phyloP scores from a whole-genome alignment of 306 rosid genomes.

The Quercus wislizeni region DNA sequence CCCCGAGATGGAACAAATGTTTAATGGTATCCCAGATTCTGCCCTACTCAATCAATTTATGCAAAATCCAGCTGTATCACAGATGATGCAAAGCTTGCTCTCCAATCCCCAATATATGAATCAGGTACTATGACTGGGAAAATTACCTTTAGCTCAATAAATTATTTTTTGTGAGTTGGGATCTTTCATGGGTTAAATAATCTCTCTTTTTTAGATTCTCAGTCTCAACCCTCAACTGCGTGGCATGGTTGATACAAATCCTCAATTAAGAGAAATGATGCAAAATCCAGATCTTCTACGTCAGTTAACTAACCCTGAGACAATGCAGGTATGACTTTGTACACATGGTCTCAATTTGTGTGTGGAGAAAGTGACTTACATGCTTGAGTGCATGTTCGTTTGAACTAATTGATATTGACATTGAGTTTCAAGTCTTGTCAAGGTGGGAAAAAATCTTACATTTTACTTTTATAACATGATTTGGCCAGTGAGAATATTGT shows the following conservation, averaged over 20 bases:
- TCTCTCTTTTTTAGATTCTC: constrained; percentile 32
- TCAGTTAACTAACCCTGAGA: constrained; percentile 54
- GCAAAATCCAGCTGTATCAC: constrained; percentile 59
- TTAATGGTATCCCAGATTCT: constrained; percentile 41
- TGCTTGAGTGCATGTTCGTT: neutral
- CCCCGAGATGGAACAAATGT: constrained; percentile 36
- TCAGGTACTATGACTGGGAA: constrained; percentile 34
- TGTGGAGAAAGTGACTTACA: too few relatives aligned
- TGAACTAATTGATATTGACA: neutral
- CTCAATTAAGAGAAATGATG: constrained; percentile 67
- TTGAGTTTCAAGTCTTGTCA: neutral
- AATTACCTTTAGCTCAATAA: neutral
- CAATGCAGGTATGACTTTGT: constrained; percentile 42
- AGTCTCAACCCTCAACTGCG: constrained; percentile 50
- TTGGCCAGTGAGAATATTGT: neutral
- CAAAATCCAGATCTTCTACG: constrained; percentile 61
- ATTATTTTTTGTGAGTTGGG: neutral
- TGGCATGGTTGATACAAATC: constrained; percentile 48
- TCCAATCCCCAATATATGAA: constrained; percentile 62
- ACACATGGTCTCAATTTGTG: neutral
- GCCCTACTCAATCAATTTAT: constrained; percentile 44
- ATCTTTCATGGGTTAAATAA: constrained; percentile 1
- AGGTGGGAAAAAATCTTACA: neutral
- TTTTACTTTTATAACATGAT: neutral
- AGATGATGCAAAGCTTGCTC: constrained; percentile 65